phyloP scores from a whole-genome alignment of 2,329 filamentous ascomycete genomes.

The Sodiomyces alkalinus region DNA sequence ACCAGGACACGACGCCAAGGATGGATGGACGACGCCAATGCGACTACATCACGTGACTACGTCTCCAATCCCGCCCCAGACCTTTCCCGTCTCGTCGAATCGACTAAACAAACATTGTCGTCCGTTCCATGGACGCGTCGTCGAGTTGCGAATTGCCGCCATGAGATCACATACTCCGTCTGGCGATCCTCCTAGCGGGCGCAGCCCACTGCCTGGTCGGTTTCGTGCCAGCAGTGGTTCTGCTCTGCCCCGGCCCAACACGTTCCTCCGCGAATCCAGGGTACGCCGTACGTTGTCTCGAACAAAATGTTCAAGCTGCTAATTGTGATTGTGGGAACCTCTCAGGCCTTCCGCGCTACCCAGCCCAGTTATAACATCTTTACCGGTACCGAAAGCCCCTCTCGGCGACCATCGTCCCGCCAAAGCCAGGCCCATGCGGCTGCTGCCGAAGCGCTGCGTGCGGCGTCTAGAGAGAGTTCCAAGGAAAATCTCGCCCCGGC shows the following conservation, averaged over 20 bases:
- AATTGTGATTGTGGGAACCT: too few species aligned
- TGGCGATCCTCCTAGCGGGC: constrained; percentile 15
- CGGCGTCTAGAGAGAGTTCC: constrained; percentile 39
- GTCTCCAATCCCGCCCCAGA: neutral
- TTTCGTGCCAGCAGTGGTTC: constrained; percentile 21
- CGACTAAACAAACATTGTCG: constrained; percentile 3
- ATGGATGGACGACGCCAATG: too few species aligned
- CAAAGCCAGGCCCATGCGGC: constrained; percentile 22
- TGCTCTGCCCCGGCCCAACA: constrained; percentile 21
- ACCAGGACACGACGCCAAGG: too few species aligned
- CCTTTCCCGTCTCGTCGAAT: neutral
- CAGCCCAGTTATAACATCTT: constrained; percentile 43
- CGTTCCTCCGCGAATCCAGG: constrained; percentile 20
- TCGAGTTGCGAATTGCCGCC: constrained; percentile 6
- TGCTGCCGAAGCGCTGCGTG: constrained; percentile 26
- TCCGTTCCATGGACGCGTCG: constrained; percentile 4
- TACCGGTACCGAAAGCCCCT: constrained; percentile 29
- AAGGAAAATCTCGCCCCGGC: constrained; percentile 45
- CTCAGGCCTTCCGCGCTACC: constrained; percentile 18
- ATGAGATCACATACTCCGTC: constrained; percentile 12
- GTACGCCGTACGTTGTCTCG: constrained; percentile 15
- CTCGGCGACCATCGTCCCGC: constrained; percentile 20
- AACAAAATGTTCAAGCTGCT: neutral
- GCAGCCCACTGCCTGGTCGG: constrained; percentile 15
- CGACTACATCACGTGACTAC: constrained; percentile 4